Evolutionary conservation across 2,329 filamentous ascomycete genomes (phyloP), one percentile per base, ranked within the genome.

Genomic region (Ceratocystis cacaofunesta): DNA sequence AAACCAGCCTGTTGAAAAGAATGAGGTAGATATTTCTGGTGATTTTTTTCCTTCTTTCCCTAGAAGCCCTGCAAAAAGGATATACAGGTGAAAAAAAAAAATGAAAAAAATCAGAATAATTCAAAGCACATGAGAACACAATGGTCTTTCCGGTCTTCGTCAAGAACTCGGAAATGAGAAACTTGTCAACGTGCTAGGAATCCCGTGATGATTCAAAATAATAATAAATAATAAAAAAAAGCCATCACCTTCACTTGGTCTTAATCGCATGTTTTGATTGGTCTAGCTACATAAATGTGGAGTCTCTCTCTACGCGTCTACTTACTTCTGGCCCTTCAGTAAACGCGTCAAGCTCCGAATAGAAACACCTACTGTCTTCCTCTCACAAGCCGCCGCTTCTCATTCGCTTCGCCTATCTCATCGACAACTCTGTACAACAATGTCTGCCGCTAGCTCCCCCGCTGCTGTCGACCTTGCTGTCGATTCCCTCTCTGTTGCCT

Each of bases 391-490:
- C 3, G 15, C 22, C 7, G 15, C n/a, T 2, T 15, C 8, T 36
- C 48, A 41, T n/a, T n/a, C 22, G 46, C n/a, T 5, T 6, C 52
- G 36, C 43, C 25, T 12, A 8, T 41, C 36, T 12, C 36, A 12
- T 3, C 36, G 10, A 41, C 36, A 12, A 12, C 36, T 41, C 36
- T 12, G 3, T 12, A 12, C 30, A 48, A 44, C 22, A 12, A 41
- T 63, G 32, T 19, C 30, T 32, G 22, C 32, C 36, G 32, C 30
- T 48, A 41, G 19, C 64, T n/a, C 52, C 19, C 58, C 64, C 19
- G n/a, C 44, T 41, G 8, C 36, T 44, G 41, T 44, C n/a, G 19
- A 46, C 48, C n/a, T 63, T 61, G 69, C 70, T 68, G 69, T 67
- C 64, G 62, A 44, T 63, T 65, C 52, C 5, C 25, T n/a, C 52